Base-by-base conservation (phyloP, 2,329 filamentous ascomycete genomes). In the Botrytis medusae region DNA sequence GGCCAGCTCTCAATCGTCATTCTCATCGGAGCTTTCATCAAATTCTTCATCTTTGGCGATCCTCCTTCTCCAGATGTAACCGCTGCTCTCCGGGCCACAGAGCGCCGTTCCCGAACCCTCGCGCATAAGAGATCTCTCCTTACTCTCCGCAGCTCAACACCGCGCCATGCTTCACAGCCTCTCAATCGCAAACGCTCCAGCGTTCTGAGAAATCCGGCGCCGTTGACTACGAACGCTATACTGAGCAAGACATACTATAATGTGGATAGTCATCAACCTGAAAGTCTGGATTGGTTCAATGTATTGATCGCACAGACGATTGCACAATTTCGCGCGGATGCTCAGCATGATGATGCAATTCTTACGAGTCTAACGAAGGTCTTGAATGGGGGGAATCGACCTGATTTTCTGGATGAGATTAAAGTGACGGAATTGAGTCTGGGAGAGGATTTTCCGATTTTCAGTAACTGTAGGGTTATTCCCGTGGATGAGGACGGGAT, bases 41-140 rank as follows among this genome's bases (percentile, higher is more conserved):
- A 97, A 82, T 99, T 98, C 89, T 99, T 99, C 88, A 98, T 99
- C 81, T 98, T 99, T 81, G 96, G 96, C 78, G 96, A 98, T 81
- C 90, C 94, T 8, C 94, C 94, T 0, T 94, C 93, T 1, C 87
- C 94, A 75, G 94, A 97, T 76, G 90, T 92, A 72, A 93, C 92
- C 32, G 93, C 94, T 20, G 87, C 93, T 12, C 85, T 92, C 61
- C 90, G 92, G 77, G 93, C 92, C 73, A 91, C 91, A 18, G 91
- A 94, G 77, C 89, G 93, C 40, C 89, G 91, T 74, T 90, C 91
- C 70, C 87, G 92, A 76, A 93, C 92, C 2, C 86, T 94, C 72
- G 90, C 92, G 37, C 93, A 97, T 83, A 90, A 91, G 81, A 89
- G 91, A 74, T 93, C 92, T 25, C 87, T 93, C 62, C 87, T 93